Percentiles rank a stretch among this genome's conserved stretches.
Evolutionary conservation across 352 stramenopile species (phyloP).

Genomic region (Peronospora destructor): DNA sequence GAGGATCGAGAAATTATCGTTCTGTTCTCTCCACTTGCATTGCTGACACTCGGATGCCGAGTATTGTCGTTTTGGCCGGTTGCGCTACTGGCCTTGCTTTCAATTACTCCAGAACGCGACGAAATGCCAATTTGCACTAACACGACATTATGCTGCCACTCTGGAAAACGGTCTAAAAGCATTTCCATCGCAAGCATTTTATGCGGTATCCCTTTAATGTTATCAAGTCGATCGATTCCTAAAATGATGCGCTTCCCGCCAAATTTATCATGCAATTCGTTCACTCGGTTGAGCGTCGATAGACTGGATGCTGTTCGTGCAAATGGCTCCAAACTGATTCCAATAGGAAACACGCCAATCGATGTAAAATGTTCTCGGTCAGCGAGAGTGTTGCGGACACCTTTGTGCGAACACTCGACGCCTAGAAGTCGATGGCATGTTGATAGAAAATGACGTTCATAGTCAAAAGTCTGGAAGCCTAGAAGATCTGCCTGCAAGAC

Average conservation of each 20-base stretch:
- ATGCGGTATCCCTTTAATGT: constrained; percentile 87
- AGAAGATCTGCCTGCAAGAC: constrained; percentile 81
- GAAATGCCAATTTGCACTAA: constrained; percentile 95
- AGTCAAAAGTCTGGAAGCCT: constrained; percentile 88
- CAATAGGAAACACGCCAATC: constrained; percentile 83
- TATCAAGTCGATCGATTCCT: constrained; percentile 79
- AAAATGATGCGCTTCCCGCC: constrained; percentile 79
- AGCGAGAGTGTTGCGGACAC: constrained; percentile 56
- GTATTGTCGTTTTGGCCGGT: constrained; percentile 13
- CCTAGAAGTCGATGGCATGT: constrained; percentile 71
- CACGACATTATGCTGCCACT: constrained; percentile 93
- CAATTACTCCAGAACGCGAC: constrained; percentile 47
- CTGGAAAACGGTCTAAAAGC: constrained; percentile 75
- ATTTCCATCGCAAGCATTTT: constrained; percentile 85
- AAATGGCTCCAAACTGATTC: constrained; percentile 82
- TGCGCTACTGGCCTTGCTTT: constrained; percentile 16
- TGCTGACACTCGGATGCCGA: constrained; percentile 15
- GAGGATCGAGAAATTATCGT: constrained; percentile 18
- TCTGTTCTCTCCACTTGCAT: constrained; percentile 4
- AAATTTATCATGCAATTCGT: constrained; percentile 71
- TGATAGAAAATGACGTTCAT: constrained; percentile 83
- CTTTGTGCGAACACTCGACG: constrained; percentile 67
- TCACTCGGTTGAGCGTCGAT: constrained; percentile 53
- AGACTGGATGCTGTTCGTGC: constrained; percentile 49
- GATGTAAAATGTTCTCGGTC: constrained; percentile 83